Evolutionary conservation across 2,329 filamentous ascomycete species (phyloP).

Genomic region (Ilyonectria sp.): DNA sequence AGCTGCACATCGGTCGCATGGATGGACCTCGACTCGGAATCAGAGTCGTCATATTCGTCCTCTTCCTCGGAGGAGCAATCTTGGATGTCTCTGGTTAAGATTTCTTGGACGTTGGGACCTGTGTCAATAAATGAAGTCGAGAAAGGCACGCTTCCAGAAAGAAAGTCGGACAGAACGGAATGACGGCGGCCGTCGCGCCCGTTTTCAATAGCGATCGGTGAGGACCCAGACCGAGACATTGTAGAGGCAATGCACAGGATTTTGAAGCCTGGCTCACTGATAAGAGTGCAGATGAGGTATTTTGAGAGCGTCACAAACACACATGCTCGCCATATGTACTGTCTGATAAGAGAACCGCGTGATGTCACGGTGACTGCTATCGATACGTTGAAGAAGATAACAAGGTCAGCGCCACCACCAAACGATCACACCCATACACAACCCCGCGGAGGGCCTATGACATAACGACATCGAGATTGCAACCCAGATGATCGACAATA

Average conservation of each 20-base stretch:
- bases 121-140: conserved; percentile 33
- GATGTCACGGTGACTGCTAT: not conserved
- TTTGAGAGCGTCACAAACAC: not conserved
- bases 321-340: not conserved
- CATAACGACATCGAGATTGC: not conserved
- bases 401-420: not conserved
- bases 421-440: not conserved
- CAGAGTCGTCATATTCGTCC: conserved; percentile 28
- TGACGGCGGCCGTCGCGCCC: conserved; percentile 31
- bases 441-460: not conserved
- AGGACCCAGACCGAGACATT: not conserved
- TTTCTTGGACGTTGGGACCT: conserved; percentile 36
- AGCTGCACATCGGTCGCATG: conserved; percentile 32
- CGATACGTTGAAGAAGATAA: not conserved
- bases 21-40: conserved; percentile 23
- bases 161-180: conserved; percentile 42
- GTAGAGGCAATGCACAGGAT: not conserved
- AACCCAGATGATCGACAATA: not conserved
- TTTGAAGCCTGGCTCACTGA: not conserved
- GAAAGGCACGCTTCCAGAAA: conserved; percentile 32
- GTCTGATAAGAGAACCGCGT: not conserved
- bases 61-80: conserved; percentile 43
- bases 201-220: not conserved
- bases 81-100: conserved; percentile 39
- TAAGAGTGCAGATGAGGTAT: not conserved